These are phyloP conservation scores for Mycena latifolia DNA, from an alignment of 768 basidiomycete genomes.

Conservation along the genomic window DNA sequence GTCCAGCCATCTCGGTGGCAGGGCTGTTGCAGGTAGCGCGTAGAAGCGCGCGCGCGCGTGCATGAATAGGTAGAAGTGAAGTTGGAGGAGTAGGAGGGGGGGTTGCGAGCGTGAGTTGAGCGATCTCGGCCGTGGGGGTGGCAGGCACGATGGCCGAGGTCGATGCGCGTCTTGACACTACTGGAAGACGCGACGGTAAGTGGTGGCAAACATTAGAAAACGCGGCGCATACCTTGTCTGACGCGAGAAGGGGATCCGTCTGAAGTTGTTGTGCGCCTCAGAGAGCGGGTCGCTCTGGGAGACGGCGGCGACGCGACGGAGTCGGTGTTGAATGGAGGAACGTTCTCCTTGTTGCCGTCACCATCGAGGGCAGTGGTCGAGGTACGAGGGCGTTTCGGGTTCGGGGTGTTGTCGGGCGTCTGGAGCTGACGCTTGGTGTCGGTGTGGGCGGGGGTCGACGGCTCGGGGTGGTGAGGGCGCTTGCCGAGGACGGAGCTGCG, in stretches of 20 bases:
- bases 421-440: slow-evolving; percentile 56
- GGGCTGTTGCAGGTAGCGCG: slow-evolving; percentile 75
- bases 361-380: slow-evolving; percentile 59
- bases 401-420: slow-evolving; percentile 75
- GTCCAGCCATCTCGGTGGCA: slow-evolving; percentile 71
- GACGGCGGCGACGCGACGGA: slow-evolving; percentile 40
- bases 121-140: slow-evolving; percentile 60
- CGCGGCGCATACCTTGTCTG: slow-evolving; percentile 56
- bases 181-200: slow-evolving; percentile 46
- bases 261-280: slow-evolving; percentile 50
- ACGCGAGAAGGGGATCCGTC: slow-evolving; percentile 56
- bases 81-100: slow-evolving; percentile 73
- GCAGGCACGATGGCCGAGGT: slow-evolving; percentile 57
- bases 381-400: slow-evolving; percentile 72
- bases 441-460: slow-evolving; percentile 41
- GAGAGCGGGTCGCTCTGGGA: slow-evolving; percentile 28
- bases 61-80: slow-evolving; percentile 62
- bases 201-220: slow-evolving; percentile 9
- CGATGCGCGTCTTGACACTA: slow-evolving; percentile 61
- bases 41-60: slow-evolving; percentile 76
- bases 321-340: slow-evolving; percentile 69
- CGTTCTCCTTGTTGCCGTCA: slow-evolving; percentile 82
- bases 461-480: slow-evolving; percentile 43
- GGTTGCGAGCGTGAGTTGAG: slow-evolving; percentile 62
- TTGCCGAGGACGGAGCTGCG: slow-evolving; percentile 48